Evolutionary conservation across 129 eudicot species (phyloP).

Genomic region (Dittrichia graveolens): DNA sequence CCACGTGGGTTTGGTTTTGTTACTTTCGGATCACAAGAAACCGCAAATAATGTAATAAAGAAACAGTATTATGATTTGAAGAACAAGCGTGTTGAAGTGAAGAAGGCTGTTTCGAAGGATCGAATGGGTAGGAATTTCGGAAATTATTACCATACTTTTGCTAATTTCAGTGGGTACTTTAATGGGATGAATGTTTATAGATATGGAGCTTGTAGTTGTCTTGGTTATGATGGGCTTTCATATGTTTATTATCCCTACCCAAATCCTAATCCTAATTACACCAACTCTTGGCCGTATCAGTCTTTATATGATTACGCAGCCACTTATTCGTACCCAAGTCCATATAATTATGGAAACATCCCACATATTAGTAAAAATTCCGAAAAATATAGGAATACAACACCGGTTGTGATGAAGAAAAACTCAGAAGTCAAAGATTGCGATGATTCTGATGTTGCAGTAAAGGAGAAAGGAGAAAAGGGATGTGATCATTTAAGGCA

Average conservation of each 20-base stretch:
- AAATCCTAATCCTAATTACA: background rate
- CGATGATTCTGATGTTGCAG: slow-evolving; percentile 5
- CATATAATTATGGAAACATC: slow-evolving; percentile 9
- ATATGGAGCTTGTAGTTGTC: slow-evolving; percentile 16
- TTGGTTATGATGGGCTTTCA: slow-evolving; percentile 21
- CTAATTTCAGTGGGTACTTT: slow-evolving; percentile 22
- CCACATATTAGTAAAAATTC: background rate
- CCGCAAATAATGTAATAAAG: slow-evolving; percentile 28
- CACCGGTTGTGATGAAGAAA: slow-evolving; percentile 1
- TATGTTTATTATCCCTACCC: slow-evolving; percentile 24
- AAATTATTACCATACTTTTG: background rate
- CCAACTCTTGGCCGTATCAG: background rate
- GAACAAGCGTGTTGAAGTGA: slow-evolving; percentile 36
- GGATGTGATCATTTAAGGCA: background rate
- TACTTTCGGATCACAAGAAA: slow-evolving; percentile 33
- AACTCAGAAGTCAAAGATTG: background rate
- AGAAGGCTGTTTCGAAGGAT: slow-evolving; percentile 36
- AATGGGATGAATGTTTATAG: slow-evolving; percentile 19
- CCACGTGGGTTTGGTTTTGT: slow-evolving; percentile 46
- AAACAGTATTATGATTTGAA: slow-evolving; percentile 23
- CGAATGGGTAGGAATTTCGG: background rate
- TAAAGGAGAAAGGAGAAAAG: slow-evolving; percentile 5
- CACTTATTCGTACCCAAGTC: slow-evolving; percentile 10
- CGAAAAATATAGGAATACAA: background rate
- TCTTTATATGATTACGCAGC: background rate